Conservation (phyloP, 2,329 filamentous ascomycete species). For the Aspergillus ustus region DNA sequence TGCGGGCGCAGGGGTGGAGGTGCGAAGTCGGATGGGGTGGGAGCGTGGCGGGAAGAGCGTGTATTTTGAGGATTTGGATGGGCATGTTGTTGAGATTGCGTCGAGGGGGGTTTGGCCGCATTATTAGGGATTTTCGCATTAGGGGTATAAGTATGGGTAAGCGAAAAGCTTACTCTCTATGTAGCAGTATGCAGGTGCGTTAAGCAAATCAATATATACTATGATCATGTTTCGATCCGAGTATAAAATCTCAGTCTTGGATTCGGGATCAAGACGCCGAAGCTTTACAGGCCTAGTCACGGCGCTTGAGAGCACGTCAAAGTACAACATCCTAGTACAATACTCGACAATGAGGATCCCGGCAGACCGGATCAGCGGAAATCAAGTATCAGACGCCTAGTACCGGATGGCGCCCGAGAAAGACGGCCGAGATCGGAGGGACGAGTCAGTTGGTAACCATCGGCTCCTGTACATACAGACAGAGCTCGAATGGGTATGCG, state of each 20-base stretch:
- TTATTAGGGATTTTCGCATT: conserved; percentile 6
- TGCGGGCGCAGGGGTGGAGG: not conserved
- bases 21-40: not conserved
- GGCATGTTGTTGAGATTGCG: conserved; percentile 6
- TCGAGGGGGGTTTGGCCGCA: conserved; percentile 11
- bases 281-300: no score
- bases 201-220: no score
- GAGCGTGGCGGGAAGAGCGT: conserved; percentile 7
- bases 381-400: not conserved
- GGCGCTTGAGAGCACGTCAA: not conserved
- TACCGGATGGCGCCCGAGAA: not conserved
- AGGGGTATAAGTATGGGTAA: not conserved
- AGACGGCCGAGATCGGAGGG: not conserved
- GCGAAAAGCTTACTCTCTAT: no score
- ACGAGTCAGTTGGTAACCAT: not conserved
- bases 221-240: no score
- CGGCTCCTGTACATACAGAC: not conserved
- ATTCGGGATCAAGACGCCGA: no score
- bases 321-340: no score
- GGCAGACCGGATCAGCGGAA: not conserved
- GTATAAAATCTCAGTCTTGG: no score
- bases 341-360: not conserved
- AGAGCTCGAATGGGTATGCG: not conserved
- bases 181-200: no score
- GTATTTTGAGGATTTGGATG: conserved; percentile 8